A percentile compares a stretch with the other conserved stretches of the same genome.
Conservation (phyloP, 371 early-diverging fungal species). For the Mucor lusitanicus region DNA sequence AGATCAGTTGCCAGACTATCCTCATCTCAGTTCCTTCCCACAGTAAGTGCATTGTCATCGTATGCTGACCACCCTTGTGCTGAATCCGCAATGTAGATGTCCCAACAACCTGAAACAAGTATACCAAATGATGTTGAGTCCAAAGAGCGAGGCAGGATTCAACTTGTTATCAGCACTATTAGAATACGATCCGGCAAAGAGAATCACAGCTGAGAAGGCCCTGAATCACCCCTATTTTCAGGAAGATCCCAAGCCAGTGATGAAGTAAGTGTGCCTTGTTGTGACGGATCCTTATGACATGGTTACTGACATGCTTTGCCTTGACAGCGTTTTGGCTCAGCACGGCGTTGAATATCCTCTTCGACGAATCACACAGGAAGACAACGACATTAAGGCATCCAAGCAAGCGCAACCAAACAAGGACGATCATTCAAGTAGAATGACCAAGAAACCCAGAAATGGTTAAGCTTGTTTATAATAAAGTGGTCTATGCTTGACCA, state of each 20-base stretch:
- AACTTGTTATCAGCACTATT: constrained; percentile 81
- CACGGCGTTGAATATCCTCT: constrained; percentile 67
- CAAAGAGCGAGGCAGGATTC: constrained; percentile 67
- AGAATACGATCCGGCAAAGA: constrained; percentile 89
- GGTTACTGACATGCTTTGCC: background rate
- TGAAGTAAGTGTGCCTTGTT: constrained; percentile 64
- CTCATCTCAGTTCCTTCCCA: constrained; percentile 55
- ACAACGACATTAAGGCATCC: constrained; percentile 62
- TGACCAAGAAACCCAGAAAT: constrained; percentile 41
- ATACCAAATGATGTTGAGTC: constrained; percentile 47
- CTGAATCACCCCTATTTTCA: constrained; percentile 89
- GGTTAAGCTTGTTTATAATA: constrained; percentile 7
- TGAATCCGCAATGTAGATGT: constrained; percentile 30
- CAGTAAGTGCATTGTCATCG: constrained; percentile 42
- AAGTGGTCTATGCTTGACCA: background rate
- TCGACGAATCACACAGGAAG: constrained; percentile 66
- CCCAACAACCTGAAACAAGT: constrained; percentile 45
- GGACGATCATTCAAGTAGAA: constrained; percentile 33
- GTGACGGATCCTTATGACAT: background rate
- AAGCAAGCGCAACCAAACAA: constrained; percentile 27
- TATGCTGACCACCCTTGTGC: too few relatives aligned
- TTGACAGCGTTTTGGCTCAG: constrained; percentile 57
- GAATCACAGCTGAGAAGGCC: constrained; percentile 90
- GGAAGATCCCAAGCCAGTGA: constrained; percentile 83
- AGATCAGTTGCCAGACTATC: constrained; percentile 74